These are phyloP conservation scores for Pichia sp. DNA, from an alignment of 1,139 yeast genomes.

Conservation along the genomic window DNA sequence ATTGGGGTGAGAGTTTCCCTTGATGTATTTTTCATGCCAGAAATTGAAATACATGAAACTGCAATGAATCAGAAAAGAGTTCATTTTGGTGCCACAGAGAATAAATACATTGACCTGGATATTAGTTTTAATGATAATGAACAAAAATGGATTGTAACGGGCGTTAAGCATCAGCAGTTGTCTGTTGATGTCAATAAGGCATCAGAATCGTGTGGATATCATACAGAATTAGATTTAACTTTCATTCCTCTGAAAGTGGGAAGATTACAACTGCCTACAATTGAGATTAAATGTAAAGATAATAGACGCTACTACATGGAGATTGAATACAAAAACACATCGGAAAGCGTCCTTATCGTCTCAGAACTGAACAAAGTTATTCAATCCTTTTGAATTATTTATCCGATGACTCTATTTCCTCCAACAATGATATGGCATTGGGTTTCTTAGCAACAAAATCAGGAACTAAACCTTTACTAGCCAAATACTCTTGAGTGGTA, in stretches of 20 bases:
- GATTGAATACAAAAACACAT: conserved; percentile 57
- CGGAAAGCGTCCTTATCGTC: conserved; percentile 63
- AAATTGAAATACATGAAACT: conserved; percentile 9
- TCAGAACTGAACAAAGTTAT: conserved; percentile 61
- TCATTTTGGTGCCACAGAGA: conserved; percentile 22
- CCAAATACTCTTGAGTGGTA: conserved; percentile 67
- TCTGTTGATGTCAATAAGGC: conserved; percentile 23
- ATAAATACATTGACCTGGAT: conserved; percentile 24
- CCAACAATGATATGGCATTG: conserved; percentile 51
- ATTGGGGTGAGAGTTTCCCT: conserved; percentile 36
- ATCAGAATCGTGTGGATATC: conserved; percentile 6
- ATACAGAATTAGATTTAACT: conserved; percentile 34
- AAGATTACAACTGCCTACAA: conserved; percentile 56
- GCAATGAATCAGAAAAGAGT: conserved; percentile 25
- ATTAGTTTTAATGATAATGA: conserved; percentile 37
- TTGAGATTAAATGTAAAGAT: conserved; percentile 37
- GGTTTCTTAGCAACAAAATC: conserved; percentile 67
- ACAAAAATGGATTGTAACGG: conserved; percentile 61
- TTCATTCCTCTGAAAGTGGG: conserved; percentile 76
- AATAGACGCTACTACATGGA: conserved; percentile 42
- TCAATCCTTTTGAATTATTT: conserved; percentile 39
- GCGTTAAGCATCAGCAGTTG: conserved; percentile 44
- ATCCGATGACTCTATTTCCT: conserved; percentile 27
- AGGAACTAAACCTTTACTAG: conserved; percentile 45
- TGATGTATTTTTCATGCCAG: conserved; percentile 15